Base-by-base conservation (phyloP, 192 early-diverging fungal genomes). In the Fimicolochytrium jonesii region DNA sequence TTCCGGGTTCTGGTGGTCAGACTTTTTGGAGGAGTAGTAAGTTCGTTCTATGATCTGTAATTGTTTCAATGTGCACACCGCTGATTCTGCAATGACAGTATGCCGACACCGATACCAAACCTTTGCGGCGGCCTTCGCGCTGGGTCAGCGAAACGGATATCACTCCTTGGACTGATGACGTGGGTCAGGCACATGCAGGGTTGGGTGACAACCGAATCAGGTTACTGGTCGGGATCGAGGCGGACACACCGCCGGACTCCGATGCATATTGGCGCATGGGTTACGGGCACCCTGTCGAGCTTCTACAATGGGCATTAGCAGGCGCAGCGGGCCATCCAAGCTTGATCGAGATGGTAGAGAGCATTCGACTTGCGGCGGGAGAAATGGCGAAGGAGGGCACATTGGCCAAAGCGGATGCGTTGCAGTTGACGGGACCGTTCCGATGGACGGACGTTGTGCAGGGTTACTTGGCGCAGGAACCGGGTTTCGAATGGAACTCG, bases 201-300 rank as follows among this genome's bases (percentile, higher is more conserved):
- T 17, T n/a, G 17, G 15, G 13, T 18, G 6, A 23, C 15, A 30
- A 15, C 7, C 59, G 46, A 10, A 55, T 64, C 23, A 3, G 26
- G 13, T 51, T 64, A 15, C 28, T 64, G 11, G 61, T 64, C 30
- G 61, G 61, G 2, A 55, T 64, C 33, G 61, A 64, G 29, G 28
- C 50, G 11, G 61, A 64, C 23, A 55, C 51, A 22, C 48, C 48
- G 15, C 7, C 33, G 5, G 15, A 34, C 9, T 54, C 50, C 15
- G 61, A 64, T 35, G 22, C 22, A 2, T 55, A 64, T 51, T 64
- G 61, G 61, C 48, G 61, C 13, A 64, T 54, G 50, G 61, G 61
- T 35, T 64, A 64, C 29, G 61, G 20, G 3, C 61, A 64, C 20
- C 34, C 61, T 15, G 17, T 64, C n/a, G 51, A 54, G 22, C 22